Evolutionary conservation across 2,329 filamentous ascomycete species (phyloP).

Genomic region (Colletotrichum theobromicola): DNA sequence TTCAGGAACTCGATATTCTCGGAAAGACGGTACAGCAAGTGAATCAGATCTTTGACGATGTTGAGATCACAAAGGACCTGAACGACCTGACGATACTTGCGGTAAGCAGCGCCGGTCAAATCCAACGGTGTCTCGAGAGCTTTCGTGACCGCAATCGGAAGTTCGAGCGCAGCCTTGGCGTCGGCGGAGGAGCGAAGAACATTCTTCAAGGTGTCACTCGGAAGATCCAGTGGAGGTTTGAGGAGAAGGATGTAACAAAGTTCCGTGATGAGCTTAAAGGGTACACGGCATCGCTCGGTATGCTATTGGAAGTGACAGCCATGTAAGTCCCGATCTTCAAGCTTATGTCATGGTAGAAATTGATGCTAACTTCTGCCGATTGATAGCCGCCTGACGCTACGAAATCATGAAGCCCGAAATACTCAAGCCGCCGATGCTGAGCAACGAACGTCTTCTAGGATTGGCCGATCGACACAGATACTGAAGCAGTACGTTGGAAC

Average conservation of each 20-base stretch:
- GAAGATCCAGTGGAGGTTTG: background rate
- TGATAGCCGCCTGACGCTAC: background rate
- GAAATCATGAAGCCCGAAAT: background rate
- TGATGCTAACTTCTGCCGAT: background rate
- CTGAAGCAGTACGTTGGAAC: background rate
- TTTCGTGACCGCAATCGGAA: background rate
- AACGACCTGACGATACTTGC: background rate
- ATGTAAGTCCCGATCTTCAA: background rate
- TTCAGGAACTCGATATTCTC: constrained; percentile 28
- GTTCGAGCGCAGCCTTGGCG: background rate
- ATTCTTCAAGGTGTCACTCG: background rate
- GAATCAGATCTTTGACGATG: background rate
- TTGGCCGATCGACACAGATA: background rate
- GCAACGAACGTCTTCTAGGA: background rate
- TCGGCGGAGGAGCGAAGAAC: background rate
- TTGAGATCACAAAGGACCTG: background rate
- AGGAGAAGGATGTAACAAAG: background rate
- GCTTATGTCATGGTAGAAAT: background rate
- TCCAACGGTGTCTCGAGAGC: background rate
- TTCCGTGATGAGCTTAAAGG: background rate
- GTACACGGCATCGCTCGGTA: background rate
- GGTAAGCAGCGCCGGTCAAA: background rate
- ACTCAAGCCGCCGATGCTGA: background rate
- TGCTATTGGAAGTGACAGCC: background rate
- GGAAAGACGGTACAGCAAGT: background rate